Evolutionary conservation across 1,284 basidiomycete species (phyloP).

Genomic region (Trichosporon ovoides): DNA sequence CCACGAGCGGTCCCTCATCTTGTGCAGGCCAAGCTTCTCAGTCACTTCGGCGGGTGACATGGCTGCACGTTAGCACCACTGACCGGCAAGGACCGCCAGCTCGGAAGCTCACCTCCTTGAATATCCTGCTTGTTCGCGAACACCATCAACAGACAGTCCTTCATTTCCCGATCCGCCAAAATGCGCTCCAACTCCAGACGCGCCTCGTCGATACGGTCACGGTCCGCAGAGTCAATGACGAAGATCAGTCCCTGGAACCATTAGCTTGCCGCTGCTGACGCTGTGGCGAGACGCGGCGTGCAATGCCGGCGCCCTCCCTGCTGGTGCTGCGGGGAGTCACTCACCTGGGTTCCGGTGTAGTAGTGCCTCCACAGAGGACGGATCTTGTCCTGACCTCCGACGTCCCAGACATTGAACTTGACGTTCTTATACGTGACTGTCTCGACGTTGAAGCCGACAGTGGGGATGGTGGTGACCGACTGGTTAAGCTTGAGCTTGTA

Average conservation of each 20-base stretch:
- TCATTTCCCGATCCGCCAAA: conserved; percentile 96
- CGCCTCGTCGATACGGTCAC: conserved; percentile 93
- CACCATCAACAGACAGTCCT: conserved; percentile 90
- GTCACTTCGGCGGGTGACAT: conserved; percentile 99
- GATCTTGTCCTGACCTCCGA: conserved; percentile 98
- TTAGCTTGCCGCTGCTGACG: conserved; percentile 31
- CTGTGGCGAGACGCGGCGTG: neutral
- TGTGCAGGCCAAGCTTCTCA: conserved; percentile 89
- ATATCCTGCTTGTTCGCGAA: conserved; percentile 99
- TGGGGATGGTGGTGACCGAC: conserved; percentile 95
- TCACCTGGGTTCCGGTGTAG: conserved; percentile 58
- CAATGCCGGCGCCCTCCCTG: neutral
- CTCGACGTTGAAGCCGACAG: conserved; percentile 92
- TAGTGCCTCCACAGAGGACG: conserved; percentile 94
- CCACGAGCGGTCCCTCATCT: conserved; percentile 96
- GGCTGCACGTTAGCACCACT: conserved; percentile 53
- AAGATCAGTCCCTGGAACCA: conserved; percentile 57
- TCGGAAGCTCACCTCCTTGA: conserved; percentile 67
- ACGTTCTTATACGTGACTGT: conserved; percentile 99
- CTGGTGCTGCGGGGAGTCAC: conserved; percentile 9
- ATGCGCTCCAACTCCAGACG: conserved; percentile 94
- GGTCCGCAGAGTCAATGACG: conserved; percentile 68
- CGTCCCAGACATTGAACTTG: conserved; percentile 99
- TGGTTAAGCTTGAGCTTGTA: conserved; percentile 99
- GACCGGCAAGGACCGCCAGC: neutral